Conservation (phyloP, 2,329 filamentous ascomycete genomes). For the Aspergillus sp. region DNA sequence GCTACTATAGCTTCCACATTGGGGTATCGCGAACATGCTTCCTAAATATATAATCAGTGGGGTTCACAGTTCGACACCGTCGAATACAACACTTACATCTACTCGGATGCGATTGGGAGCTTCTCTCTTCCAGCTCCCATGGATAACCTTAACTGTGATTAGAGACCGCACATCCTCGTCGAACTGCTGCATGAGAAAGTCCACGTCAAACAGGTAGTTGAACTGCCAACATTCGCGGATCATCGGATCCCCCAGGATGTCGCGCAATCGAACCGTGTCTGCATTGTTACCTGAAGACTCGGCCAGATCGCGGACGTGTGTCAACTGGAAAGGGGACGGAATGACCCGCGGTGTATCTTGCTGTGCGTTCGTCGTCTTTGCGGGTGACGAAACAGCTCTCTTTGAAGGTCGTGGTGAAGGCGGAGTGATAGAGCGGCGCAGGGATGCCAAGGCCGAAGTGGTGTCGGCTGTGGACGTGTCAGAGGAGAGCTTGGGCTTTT, state of each 20-base stretch:
- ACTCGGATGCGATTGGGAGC: constrained; percentile 57
- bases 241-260: constrained; percentile 70
- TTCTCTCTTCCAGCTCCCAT: constrained; percentile 67
- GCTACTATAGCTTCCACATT: constrained; percentile 72
- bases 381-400: not conserved
- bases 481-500: constrained; percentile 10
- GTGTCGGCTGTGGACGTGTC: not conserved
- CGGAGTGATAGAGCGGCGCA: constrained; percentile 30
- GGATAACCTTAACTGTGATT: constrained; percentile 58
- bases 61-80: not conserved
- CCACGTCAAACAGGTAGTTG: constrained; percentile 55
- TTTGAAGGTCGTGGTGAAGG: constrained; percentile 12
- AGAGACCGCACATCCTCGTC: constrained; percentile 54
- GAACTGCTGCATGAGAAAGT: constrained; percentile 60
- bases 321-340: constrained; percentile 69
- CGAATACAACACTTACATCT: constrained; percentile 46
- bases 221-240: constrained; percentile 63
- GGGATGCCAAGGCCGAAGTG: constrained; percentile 20
- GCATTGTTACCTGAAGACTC: constrained; percentile 54
- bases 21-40: constrained; percentile 57
- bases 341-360: constrained; percentile 22
- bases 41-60: constrained; percentile 41
- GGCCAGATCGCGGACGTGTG: constrained; percentile 63
- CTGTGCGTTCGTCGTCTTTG: not conserved
- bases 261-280: constrained; percentile 63